phyloP scores from a whole-genome alignment of 148 eudicot species.

The Oxyria digyna region DNA sequence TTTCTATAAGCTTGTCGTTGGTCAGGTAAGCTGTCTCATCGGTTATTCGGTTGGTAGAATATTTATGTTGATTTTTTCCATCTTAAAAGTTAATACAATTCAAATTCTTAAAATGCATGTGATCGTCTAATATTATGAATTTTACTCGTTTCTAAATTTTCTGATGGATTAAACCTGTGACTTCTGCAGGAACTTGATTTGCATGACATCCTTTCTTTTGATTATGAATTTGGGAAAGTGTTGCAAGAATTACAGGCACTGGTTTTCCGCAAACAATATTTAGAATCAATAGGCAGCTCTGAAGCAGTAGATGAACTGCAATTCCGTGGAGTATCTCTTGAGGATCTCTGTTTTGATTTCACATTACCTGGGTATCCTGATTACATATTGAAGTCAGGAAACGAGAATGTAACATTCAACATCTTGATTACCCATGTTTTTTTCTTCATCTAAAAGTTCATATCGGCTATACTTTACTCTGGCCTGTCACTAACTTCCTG shows the following conservation, averaged over 20 bases:
- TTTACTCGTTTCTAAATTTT: background rate
- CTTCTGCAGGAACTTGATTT: conserved; percentile 85
- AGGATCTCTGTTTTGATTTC: conserved; percentile 90
- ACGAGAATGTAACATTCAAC: conserved; percentile 41
- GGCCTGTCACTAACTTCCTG: background rate
- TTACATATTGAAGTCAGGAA: conserved; percentile 53
- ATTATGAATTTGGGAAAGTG: conserved; percentile 74
- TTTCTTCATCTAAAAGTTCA: background rate
- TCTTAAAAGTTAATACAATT: background rate
- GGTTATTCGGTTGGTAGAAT: background rate
- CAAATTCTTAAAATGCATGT: background rate
- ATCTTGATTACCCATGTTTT: background rate
- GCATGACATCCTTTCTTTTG: conserved; percentile 83
- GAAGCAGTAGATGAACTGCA: conserved; percentile 42
- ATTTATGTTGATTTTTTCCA: background rate
- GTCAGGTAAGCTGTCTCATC: conserved; percentile 38
- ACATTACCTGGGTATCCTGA: conserved; percentile 93
- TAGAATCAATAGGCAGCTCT: conserved; percentile 56
- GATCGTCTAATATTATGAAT: background rate
- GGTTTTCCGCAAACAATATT: conserved; percentile 57
- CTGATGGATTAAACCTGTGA: background rate
- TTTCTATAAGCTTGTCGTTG: conserved; percentile 82
- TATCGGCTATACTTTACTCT: background rate
- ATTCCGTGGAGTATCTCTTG: conserved; percentile 66
- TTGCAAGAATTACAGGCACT: conserved; percentile 86